These are phyloP conservation scores for Yamadazyma insecticola DNA, from an alignment of 805 yeast species.

Conservation along the genomic window DNA sequence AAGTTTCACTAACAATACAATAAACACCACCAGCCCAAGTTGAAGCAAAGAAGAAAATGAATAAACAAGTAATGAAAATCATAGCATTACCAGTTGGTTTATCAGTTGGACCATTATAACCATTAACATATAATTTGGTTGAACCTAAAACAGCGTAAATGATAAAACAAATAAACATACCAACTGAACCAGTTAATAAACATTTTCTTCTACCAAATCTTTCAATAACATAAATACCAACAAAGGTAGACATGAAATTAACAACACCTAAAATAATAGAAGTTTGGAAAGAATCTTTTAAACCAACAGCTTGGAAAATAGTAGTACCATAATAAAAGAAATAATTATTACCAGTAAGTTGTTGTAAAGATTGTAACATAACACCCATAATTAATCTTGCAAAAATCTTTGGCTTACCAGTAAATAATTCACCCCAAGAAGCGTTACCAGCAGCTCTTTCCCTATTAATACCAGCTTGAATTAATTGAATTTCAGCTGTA, in stretches of 20 bases:
- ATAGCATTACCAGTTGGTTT: conserved; percentile 55
- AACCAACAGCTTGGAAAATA: conserved; percentile 47
- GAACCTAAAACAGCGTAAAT: conserved; percentile 60
- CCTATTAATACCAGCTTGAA: conserved; percentile 56
- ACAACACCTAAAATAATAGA: conserved; percentile 53
- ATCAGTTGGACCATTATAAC: conserved; percentile 33
- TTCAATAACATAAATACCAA: conserved; percentile 48
- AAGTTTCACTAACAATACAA: conserved; percentile 62
- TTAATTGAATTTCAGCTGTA: conserved; percentile 46
- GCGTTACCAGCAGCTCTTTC: conserved; percentile 63
- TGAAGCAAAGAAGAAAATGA: conserved; percentile 61
- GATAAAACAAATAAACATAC: conserved; percentile 53
- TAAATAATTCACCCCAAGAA: conserved; percentile 57
- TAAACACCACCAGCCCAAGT: conserved; percentile 72
- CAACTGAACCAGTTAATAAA: conserved; percentile 38
- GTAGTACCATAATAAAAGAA: conserved; percentile 60
- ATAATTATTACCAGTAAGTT: conserved; percentile 55
- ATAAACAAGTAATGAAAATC: conserved; percentile 62
- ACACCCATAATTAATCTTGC: conserved; percentile 55
- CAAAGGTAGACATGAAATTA: conserved; percentile 51
- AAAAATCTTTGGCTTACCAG: conserved; percentile 60
- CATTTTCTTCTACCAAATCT: conserved; percentile 44
- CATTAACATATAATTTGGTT: conserved; percentile 38
- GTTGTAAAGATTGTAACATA: conserved; percentile 55
- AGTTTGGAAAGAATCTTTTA: conserved; percentile 48